A percentile compares a stretch with the other conserved stretches of the same genome.
Evolutionary conservation across 805 yeast species (phyloP).

Genomic region (Hanseniaspora pseudoguilliermondii): DNA sequence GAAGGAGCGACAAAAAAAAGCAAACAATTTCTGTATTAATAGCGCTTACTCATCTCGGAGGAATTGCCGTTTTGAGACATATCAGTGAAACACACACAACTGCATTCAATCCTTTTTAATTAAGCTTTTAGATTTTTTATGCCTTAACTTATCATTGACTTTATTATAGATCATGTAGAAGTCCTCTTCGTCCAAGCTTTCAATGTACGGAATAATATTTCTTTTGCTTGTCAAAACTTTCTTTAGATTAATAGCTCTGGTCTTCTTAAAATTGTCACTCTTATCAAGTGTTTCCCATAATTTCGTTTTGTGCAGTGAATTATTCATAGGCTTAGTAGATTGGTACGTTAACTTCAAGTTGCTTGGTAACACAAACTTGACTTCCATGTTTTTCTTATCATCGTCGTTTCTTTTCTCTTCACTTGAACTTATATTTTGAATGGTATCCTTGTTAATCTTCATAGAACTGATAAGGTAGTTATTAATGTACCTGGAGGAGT

Average conservation of each 20-base stretch:
- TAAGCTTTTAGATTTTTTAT: conserved; percentile 25
- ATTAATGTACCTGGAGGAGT: not conserved
- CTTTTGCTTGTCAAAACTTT: conserved; percentile 24
- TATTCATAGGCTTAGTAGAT: conserved; percentile 26
- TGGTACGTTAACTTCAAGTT: conserved; percentile 22
- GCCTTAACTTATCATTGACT: conserved; percentile 25
- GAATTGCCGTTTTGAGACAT: conserved; percentile 26
- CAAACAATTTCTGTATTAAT: not conserved
- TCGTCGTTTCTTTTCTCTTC: conserved; percentile 21
- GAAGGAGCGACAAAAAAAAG: not conserved
- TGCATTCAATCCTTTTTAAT: conserved; percentile 16
- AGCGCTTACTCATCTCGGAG: conserved; percentile 23
- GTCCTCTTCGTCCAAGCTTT: conserved; percentile 23
- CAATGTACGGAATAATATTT: conserved; percentile 24
- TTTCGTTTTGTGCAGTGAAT: not conserved
- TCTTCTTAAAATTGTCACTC: conserved; percentile 5
- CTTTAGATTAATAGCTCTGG: conserved; percentile 20
- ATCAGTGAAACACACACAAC: not conserved
- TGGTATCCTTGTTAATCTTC: conserved; percentile 14
- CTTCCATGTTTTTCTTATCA: conserved; percentile 16
- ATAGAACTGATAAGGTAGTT: conserved; percentile 17
- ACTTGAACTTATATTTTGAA: conserved; percentile 8
- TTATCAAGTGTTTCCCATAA: not conserved
- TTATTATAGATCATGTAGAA: conserved; percentile 22
- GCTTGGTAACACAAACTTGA: conserved; percentile 25